Evolutionary conservation across 148 eudicot genomes (phyloP), one percentile per base, ranked within the genome.

Genomic region (Pharnaceum exiguum): DNA sequence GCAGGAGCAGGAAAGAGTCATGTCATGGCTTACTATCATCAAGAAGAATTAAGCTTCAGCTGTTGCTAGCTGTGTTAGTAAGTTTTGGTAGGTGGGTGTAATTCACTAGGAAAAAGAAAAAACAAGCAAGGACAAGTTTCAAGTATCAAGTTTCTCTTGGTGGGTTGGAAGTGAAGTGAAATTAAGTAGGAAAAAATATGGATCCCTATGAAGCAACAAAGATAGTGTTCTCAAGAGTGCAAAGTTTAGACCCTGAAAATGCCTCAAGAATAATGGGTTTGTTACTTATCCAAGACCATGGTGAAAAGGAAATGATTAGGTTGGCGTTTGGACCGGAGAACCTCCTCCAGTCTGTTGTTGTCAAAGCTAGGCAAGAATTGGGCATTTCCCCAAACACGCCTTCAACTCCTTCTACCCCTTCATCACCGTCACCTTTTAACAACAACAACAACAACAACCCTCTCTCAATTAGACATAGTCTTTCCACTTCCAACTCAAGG

Each of bases 291-390:
- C 93, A 87, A 82, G 97, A 87, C 60, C 87, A 87, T 64, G 93
- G 97, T 2, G 97, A 90, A 69, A 90, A 90, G 28, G 97, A 87
- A 55, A 90, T 90, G 97, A 84, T 87, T 53, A 69, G 97, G 16
- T 63, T 90, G 51, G 97, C 97, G 63, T 87, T 87, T 47, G 93
- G 97, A 23, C 95, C 97, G 3, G 95, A 90, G 59, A 63, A 80
- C 32, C 58, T 82, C 0, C 50, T 90, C 13, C 85, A 80, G 58
- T 77, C 94, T 1, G 75, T 85, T 29, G 81, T 91, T 5, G 46
- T 75, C 36, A 79, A 82, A 45, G 86, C 90, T 11, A 83, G 77
- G 32, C 82, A 81, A 42, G 90, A 88, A 28, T 73, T 87, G 27
- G 86, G 83, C 15, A 48, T 85, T 28, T 46, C 75, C 8, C 52